Base-by-base conservation (phyloP, 1,284 basidiomycete genomes). In the Pascua guehoae region DNA sequence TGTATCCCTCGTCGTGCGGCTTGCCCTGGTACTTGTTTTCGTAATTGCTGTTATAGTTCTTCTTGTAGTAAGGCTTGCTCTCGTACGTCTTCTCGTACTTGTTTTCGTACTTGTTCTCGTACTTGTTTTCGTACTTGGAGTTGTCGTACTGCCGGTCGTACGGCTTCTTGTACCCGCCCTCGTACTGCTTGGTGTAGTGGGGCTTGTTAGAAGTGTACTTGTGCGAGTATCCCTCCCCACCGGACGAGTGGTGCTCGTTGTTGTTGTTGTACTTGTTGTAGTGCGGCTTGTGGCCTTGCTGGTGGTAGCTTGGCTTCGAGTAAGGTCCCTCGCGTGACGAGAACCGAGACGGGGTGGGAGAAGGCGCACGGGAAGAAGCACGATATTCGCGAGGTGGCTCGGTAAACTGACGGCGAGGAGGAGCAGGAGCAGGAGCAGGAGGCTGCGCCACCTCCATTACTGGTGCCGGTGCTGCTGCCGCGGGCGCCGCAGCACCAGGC, bases 171-270 rank as follows among this genome's bases (percentile, higher is more conserved):
- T 24, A 42, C 51, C 41, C 46, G 42, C 32, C 43, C n/a, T 50
- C 56, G 17, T 57, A 49, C 2, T 43, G 46, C 47, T 51, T 38
- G 15, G 38, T 47, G 56, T 51, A 45, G 36, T 39, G 42, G 16
- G 42, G n/a, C 41, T 44, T 48, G n/a, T 41, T 18, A 18, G 14
- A 36, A 8, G 44, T 46, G 4, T 16, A 24, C 44, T 46, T 46
- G 5, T 18, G 2, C 36, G 38, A 12, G 7, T 3, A 44, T 5
- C 7, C 3, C 7, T 7, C 24, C 24, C 7, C 24, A 7, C 24
- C 24, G 24, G 24, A 4, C 24, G 24, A 32, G 24, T 32, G 7
- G 24, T 7, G 3, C 24, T 32, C 24, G 24, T 32, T 32, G 24
- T 32, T 32, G 24, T 32, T 32, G 24, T 32, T 32, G 24, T 32